Evolutionary conservation across 345 rosid genomes (phyloP).

Genomic region (Salix arbutifolia): DNA sequence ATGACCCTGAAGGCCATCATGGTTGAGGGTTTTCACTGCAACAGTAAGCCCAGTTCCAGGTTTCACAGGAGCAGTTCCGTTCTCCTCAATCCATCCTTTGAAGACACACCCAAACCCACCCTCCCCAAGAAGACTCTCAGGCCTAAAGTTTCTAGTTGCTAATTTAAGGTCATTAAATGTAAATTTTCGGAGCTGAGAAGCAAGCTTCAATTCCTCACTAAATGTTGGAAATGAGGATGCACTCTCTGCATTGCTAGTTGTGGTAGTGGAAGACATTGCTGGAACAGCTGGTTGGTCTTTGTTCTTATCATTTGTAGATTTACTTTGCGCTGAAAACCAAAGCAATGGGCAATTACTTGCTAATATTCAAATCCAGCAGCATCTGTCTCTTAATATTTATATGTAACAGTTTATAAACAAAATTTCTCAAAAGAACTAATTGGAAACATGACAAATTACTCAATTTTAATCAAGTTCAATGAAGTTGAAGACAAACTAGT

Average conservation of each 20-base stretch:
- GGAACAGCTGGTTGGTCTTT: conserved; percentile 19
- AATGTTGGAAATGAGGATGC: conserved; percentile 21
- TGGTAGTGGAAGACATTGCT: conserved; percentile 14
- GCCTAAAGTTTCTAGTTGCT: conserved; percentile 30
- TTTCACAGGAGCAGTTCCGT: conserved; percentile 32
- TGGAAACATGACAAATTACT: background rate
- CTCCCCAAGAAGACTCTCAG: conserved; percentile 31
- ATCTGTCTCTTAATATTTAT: background rate
- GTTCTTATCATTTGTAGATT: conserved; percentile 16
- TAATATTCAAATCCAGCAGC: background rate
- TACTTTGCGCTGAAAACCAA: conserved; percentile 17
- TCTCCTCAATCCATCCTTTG: conserved; percentile 30
- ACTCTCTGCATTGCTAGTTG: conserved; percentile 23
- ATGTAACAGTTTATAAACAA: background rate
- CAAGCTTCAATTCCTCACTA: conserved; percentile 29
- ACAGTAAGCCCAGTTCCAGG: conserved; percentile 30
- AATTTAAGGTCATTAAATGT: conserved; percentile 23
- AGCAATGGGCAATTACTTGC: background rate
- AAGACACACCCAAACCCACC: conserved; percentile 34
- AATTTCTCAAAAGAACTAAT: background rate
- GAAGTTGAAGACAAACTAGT: background rate
- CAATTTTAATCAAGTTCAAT: background rate
- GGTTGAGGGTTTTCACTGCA: conserved; percentile 30
- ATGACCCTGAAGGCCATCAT: conserved; percentile 32
- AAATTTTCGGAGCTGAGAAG: conserved; percentile 25